phyloP scores from a whole-genome alignment of 2,329 filamentous ascomycete genomes.

The Sarocladium oryzae region DNA sequence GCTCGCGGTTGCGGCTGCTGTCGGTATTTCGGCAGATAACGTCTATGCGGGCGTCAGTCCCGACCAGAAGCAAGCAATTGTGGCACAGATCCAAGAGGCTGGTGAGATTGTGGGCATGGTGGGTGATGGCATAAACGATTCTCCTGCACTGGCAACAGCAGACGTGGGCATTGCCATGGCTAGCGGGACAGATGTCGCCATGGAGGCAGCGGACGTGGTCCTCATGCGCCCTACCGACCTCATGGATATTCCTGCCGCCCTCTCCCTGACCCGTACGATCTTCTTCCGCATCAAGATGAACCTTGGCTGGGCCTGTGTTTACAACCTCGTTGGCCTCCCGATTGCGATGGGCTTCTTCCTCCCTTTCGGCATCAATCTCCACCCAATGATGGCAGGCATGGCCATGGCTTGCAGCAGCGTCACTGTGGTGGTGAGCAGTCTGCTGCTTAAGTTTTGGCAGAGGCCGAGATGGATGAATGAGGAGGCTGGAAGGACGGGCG shows the following conservation, averaged over 20 bases:
- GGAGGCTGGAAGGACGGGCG: slow-evolving; percentile 50
- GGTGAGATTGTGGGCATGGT: slow-evolving; percentile 91
- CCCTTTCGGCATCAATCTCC: slow-evolving; percentile 78
- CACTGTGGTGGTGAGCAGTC: slow-evolving; percentile 76
- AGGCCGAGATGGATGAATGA: slow-evolving; percentile 83
- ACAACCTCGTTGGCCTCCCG: slow-evolving; percentile 85
- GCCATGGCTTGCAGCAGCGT: slow-evolving; percentile 92
- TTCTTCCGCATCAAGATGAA: slow-evolving; percentile 94
- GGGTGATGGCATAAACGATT: slow-evolving; percentile 97
- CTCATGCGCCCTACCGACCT: slow-evolving; percentile 90
- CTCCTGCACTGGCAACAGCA: slow-evolving; percentile 85
- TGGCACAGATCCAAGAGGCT: slow-evolving; percentile 65
- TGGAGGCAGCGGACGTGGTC: slow-evolving; percentile 94
- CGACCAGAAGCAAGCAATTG: slow-evolving; percentile 82
- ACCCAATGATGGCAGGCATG: slow-evolving; percentile 89
- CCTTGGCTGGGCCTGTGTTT: slow-evolving; percentile 84
- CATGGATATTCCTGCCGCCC: slow-evolving; percentile 82
- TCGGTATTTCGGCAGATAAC: slow-evolving; percentile 70
- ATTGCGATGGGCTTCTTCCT: slow-evolving; percentile 97
- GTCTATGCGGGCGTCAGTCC: slow-evolving; percentile 87
- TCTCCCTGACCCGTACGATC: slow-evolving; percentile 76
- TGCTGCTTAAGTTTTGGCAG: slow-evolving; percentile 82
- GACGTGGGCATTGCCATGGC: slow-evolving; percentile 90
- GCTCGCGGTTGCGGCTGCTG: slow-evolving; percentile 70
- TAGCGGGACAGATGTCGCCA: slow-evolving; percentile 90